Conservation (phyloP, 1,284 basidiomycete species). For the Erythrobasidium hasegawianum region DNA sequence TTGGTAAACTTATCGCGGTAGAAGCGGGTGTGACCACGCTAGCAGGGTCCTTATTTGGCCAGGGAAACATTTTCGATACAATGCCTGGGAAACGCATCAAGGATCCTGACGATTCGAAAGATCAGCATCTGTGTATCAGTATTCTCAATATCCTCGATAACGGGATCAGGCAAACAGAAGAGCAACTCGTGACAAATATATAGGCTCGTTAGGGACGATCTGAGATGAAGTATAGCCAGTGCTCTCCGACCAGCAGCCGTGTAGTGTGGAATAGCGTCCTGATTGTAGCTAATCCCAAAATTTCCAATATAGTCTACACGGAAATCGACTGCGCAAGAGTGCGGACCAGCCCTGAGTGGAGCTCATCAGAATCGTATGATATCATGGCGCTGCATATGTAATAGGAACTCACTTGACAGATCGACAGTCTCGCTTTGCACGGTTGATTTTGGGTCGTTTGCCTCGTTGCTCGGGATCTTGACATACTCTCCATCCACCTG, state of each 20-base stretch:
- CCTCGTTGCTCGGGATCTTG: slow-evolving; percentile 31
- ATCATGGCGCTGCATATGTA: background rate
- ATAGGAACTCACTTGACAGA: slow-evolving; percentile 17
- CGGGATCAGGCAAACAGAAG: slow-evolving; percentile 10
- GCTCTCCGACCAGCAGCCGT: too few species aligned
- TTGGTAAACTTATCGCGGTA: slow-evolving; percentile 60
- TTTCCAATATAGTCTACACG: slow-evolving; percentile 22
- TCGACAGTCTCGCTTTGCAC: slow-evolving; percentile 33
- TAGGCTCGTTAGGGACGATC: too few species aligned
- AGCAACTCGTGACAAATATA: too few species aligned
- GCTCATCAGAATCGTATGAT: background rate
- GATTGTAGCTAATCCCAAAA: too few species aligned
- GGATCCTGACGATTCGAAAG: too few species aligned
- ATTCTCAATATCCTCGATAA: slow-evolving; percentile 10
- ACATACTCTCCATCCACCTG: slow-evolving; percentile 19
- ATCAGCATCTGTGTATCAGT: slow-evolving; percentile 12
- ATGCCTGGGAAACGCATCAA: too few species aligned
- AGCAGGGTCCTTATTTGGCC: slow-evolving; percentile 66
- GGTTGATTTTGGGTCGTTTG: slow-evolving; percentile 32
- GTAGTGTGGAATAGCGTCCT: too few species aligned
- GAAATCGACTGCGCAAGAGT: slow-evolving; percentile 28
- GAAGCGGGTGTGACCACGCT: slow-evolving; percentile 65
- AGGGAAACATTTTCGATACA: background rate
- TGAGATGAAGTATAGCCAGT: too few species aligned
- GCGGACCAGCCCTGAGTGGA: slow-evolving; percentile 11